These are phyloP conservation scores for Kodamaea restingae DNA, from an alignment of 805 yeast genomes.

Conservation along the genomic window DNA sequence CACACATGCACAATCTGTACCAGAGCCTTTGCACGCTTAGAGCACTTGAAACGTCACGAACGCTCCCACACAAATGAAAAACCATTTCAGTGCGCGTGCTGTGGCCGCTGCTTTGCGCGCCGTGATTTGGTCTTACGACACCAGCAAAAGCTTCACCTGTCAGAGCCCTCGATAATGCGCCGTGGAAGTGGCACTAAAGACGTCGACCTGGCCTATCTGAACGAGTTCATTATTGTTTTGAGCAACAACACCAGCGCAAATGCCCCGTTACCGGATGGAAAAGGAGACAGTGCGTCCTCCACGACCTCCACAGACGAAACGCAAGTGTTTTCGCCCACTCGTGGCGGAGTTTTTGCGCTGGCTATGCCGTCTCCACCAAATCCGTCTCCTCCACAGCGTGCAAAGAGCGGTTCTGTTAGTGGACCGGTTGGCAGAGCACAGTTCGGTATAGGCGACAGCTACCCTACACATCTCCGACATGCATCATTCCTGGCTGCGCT, in stretches of 20 bases:
- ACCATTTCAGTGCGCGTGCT: conserved; percentile 93
- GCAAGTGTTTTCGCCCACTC: conserved; percentile 6
- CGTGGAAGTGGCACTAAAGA: conserved; percentile 24
- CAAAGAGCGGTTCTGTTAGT: conserved; percentile 4
- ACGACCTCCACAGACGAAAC: conserved; percentile 6
- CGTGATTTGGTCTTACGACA: conserved; percentile 85
- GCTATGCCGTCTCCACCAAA: conserved; percentile 4
- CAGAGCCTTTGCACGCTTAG: conserved; percentile 91
- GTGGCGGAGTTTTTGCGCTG: conserved; percentile 10
- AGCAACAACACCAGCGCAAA: conserved; percentile 49
- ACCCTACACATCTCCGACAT: conserved; percentile 33
- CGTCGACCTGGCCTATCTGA: conserved; percentile 26
- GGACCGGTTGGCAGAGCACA: conserved; percentile 2
- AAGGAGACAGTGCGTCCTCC: conserved; percentile 6
- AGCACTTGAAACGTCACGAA: conserved; percentile 87
- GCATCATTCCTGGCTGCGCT: conserved; percentile 65
- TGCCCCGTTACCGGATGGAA: conserved; percentile 35
- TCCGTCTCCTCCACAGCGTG: background rate
- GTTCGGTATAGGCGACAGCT: conserved; percentile 6
- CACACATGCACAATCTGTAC: conserved; percentile 88
- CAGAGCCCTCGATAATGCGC: conserved; percentile 38
- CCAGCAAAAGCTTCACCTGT: conserved; percentile 85
- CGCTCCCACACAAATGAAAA: conserved; percentile 87
- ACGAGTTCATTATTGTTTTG: conserved; percentile 50
- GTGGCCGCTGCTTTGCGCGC: conserved; percentile 94